phyloP scores from a whole-genome alignment of 768 basidiomycete species.

The Coprinopsis marcescibilis region DNA sequence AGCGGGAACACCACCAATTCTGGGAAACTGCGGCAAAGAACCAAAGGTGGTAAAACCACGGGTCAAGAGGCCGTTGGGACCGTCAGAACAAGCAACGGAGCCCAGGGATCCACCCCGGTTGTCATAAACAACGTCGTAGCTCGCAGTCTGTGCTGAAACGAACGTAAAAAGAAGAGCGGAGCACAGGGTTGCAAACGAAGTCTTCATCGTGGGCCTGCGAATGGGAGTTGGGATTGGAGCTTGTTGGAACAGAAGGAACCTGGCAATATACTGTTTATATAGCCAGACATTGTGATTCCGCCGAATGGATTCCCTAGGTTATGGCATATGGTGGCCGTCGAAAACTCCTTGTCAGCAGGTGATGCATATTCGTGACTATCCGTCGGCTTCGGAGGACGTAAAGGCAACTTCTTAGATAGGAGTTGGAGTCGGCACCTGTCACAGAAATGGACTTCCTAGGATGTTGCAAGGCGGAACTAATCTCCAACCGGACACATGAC shows the following conservation, averaged over 20 bases:
- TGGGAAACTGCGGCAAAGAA: conserved; percentile 50
- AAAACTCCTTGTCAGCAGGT: too few relatives aligned
- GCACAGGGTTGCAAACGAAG: conserved; percentile 19
- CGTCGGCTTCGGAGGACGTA: too few relatives aligned
- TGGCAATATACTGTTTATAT: too few relatives aligned
- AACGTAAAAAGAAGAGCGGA: conserved; percentile 20
- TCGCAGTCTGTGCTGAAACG: conserved; percentile 22
- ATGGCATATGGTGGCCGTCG: too few relatives aligned
- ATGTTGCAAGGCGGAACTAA: too few relatives aligned
- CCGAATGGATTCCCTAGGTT: too few relatives aligned
- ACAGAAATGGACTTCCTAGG: too few relatives aligned
- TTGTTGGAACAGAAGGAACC: too few relatives aligned
- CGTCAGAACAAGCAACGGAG: conserved; percentile 42
- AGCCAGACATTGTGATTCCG: too few relatives aligned
- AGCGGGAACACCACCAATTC: conserved; percentile 50
- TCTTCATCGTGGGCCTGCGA: conserved; percentile 25
- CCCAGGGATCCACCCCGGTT: conserved; percentile 30
- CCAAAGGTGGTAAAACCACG: conserved; percentile 43
- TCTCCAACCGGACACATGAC: not conserved
- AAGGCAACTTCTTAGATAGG: too few relatives aligned
- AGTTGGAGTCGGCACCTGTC: too few relatives aligned
- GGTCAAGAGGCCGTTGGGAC: conserved; percentile 43
- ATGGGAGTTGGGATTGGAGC: conserved; percentile 1
- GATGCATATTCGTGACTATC: too few relatives aligned
- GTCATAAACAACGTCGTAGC: conserved; percentile 50